phyloP scores from a whole-genome alignment of 495 filamentous ascomycete genomes.

The Annulohypoxylon moriforme region DNA sequence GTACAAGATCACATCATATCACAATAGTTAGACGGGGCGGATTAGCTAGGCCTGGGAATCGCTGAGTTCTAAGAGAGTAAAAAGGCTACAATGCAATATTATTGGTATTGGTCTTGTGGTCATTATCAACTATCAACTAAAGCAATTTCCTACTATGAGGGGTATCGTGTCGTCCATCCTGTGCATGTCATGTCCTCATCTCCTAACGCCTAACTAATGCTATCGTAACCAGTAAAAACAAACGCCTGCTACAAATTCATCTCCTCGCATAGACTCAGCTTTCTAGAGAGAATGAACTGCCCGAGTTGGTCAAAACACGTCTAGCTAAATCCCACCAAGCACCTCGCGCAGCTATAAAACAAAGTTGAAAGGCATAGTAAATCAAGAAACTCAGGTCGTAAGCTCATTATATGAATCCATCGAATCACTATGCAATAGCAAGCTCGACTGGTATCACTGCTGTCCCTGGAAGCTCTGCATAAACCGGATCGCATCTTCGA shows the following conservation, averaged over 20 bases:
- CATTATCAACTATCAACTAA: constrained; percentile 17
- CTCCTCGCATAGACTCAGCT: neutral
- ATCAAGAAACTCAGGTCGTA: neutral
- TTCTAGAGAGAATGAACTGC: neutral
- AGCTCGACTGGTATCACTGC: constrained; percentile 16
- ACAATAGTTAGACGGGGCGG: constrained; percentile 18
- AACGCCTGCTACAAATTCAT: constrained; percentile 3
- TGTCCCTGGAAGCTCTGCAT: constrained; percentile 68
- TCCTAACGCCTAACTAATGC: constrained; percentile 28
- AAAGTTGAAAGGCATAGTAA: neutral
- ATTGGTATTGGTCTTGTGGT: neutral
- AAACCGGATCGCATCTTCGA: constrained; percentile 78
- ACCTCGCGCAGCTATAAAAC: neutral
- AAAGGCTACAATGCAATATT: neutral
- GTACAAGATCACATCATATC: constrained; percentile 7
- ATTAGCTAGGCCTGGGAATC: neutral
- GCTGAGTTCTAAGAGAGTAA: constrained; percentile 6
- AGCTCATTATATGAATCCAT: constrained; percentile 8
- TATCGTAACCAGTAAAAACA: constrained; percentile 5
- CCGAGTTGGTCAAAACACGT: neutral
- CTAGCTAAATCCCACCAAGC: neutral
- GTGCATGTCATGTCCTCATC: neutral
- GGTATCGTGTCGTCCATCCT: constrained; percentile 27
- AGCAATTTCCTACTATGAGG: constrained; percentile 35
- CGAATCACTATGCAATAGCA: neutral